Percentiles rank a stretch among this genome's conserved stretches.
Conservation (phyloP, 768 basidiomycete species). For the Omphalotus guepiniiformis region DNA sequence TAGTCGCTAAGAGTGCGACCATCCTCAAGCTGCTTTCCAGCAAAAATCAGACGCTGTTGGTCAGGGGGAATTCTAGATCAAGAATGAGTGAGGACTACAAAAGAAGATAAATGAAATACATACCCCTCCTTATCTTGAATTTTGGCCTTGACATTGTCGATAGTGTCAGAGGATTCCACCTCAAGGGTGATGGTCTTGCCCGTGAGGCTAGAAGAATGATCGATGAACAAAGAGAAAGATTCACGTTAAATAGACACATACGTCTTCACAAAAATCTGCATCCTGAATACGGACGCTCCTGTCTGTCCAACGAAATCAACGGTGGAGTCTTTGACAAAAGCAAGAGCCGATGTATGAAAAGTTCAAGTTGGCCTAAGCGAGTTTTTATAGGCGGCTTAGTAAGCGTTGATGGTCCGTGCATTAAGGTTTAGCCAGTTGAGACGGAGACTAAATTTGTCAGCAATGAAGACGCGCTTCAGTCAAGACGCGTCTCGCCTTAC, state of each 20-base stretch:
- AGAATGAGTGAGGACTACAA: slow-evolving; percentile 8
- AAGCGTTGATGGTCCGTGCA: slow-evolving; percentile 41
- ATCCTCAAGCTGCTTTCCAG: slow-evolving; percentile 99
- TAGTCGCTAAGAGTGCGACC: slow-evolving; percentile 94
- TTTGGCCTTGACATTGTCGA: slow-evolving; percentile 97
- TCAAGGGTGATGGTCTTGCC: slow-evolving; percentile 99
- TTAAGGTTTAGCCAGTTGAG: slow-evolving; percentile 24
- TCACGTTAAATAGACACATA: slow-evolving; percentile 33
- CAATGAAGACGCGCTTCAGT: slow-evolving; percentile 13
- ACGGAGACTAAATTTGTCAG: slow-evolving; percentile 14
- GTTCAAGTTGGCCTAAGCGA: slow-evolving; percentile 10
- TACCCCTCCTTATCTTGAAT: slow-evolving; percentile 98
- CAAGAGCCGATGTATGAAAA: slow-evolving; percentile 43
- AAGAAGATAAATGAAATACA: slow-evolving; percentile 18
- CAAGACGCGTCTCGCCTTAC: not conserved
- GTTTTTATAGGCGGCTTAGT: slow-evolving; percentile 31
- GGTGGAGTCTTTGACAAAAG: slow-evolving; percentile 94
- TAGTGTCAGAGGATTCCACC: slow-evolving; percentile 95
- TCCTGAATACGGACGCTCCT: slow-evolving; percentile 60
- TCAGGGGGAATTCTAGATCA: slow-evolving; percentile 75
- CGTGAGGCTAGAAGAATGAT: slow-evolving; percentile 68
- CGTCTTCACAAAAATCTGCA: slow-evolving; percentile 99
- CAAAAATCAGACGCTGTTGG: slow-evolving; percentile 98
- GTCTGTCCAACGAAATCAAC: slow-evolving; percentile 88
- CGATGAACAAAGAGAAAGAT: slow-evolving; percentile 12